phyloP scores from a whole-genome alignment of 495 filamentous ascomycete species.

The Hypoxylon trugodes region DNA sequence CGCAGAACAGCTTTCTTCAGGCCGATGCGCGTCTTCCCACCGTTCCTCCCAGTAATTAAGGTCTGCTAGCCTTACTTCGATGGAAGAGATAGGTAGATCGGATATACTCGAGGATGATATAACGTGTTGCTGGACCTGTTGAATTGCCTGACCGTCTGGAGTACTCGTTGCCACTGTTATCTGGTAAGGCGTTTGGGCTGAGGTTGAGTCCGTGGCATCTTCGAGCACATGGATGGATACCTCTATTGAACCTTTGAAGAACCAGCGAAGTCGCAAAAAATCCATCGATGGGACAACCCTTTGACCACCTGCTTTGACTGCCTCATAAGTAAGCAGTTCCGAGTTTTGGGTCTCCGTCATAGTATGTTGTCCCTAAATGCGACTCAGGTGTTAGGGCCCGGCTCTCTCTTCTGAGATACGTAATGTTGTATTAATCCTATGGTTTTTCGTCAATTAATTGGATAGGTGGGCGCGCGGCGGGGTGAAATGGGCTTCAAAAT shows the following conservation, averaged over 20 bases:
- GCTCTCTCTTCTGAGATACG: too few species aligned
- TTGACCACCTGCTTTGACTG: background rate
- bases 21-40: background rate
- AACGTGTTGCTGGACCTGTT: background rate
- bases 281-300: background rate
- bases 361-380: too few species aligned
- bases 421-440: too few species aligned
- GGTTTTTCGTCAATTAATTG: too few species aligned
- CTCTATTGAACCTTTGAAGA: background rate
- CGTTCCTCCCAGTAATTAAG: background rate
- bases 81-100: background rate
- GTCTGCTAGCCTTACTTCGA: background rate
- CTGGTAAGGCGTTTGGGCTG: background rate
- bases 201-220: background rate
- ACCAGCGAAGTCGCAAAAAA: background rate
- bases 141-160: background rate
- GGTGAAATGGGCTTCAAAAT: too few species aligned
- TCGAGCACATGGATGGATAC: constrained; percentile 1
- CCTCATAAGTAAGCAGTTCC: background rate
- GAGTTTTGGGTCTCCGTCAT: background rate
- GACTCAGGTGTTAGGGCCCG: too few species aligned
- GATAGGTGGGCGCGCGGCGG: too few species aligned
- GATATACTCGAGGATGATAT: background rate
- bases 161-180: background rate
- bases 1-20: background rate